Percentiles rank a stretch among this genome's conserved stretches.
Evolutionary conservation across 768 basidiomycete species (phyloP).

Genomic region (Dentipellis fragilis): DNA sequence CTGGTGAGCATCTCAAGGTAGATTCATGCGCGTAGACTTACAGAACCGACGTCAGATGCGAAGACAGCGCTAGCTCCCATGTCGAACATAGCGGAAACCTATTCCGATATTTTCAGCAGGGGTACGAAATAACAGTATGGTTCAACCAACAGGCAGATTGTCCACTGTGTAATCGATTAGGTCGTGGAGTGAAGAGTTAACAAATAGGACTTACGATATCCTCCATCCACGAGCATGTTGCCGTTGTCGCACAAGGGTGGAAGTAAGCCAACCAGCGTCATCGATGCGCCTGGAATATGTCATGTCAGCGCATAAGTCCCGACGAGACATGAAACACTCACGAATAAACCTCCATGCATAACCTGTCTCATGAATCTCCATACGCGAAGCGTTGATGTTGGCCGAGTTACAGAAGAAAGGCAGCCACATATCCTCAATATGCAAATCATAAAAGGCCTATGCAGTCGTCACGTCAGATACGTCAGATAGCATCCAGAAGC

Average conservation of each 20-base stretch:
- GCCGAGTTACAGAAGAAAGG: conserved; percentile 98
- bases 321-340: conserved; percentile 23
- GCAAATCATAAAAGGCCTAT: conserved; percentile 85
- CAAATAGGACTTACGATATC: conserved; percentile 51
- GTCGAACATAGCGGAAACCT: conserved; percentile 87
- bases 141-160: conserved; percentile 63
- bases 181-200: conserved; percentile 1
- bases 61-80: conserved; percentile 88
- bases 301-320: not conserved
- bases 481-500: not conserved
- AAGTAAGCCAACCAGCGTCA: conserved; percentile 91
- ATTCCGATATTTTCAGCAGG: not conserved
- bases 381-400: conserved; percentile 89
- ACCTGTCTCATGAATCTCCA: conserved; percentile 98
- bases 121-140: not conserved
- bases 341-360: conserved; percentile 96
- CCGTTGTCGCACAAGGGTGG: conserved; percentile 95
- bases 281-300: conserved; percentile 68
- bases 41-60: conserved; percentile 87
- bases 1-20: not conserved
- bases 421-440: conserved; percentile 97
- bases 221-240: conserved; percentile 83
- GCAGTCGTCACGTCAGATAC: conserved; percentile 4
- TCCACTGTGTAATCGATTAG: conserved; percentile 44
- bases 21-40: conserved; percentile 26